A percentile compares a stretch with the other conserved stretches of the same genome.
Conservation (phyloP, 139 green algal species). For the Trebouxia sp. region DNA sequence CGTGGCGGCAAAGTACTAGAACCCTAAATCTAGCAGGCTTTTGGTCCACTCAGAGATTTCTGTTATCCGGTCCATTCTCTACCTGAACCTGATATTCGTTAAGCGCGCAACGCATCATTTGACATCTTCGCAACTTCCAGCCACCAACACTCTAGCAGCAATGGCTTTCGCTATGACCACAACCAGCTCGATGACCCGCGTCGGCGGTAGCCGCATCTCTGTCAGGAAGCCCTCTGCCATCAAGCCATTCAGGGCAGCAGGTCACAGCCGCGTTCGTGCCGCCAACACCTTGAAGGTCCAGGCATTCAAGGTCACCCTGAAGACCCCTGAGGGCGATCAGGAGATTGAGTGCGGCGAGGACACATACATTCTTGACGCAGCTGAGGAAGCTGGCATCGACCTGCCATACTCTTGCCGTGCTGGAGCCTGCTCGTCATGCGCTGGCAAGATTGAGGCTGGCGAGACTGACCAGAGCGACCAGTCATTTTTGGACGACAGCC, state of each 20-base stretch:
- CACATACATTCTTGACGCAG: conserved; percentile 84
- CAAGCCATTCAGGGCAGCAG: background rate
- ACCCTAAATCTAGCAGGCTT: background rate
- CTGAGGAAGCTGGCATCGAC: conserved; percentile 85
- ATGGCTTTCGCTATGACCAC: conserved; percentile 23
- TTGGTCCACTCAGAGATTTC: conserved; percentile 10
- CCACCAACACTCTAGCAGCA: background rate
- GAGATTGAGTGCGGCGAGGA: conserved; percentile 75
- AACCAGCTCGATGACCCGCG: background rate
- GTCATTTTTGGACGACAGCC: conserved; percentile 86
- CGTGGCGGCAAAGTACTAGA: background rate
- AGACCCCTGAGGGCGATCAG: conserved; percentile 69
- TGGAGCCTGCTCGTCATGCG: conserved; percentile 36
- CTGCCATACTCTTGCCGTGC: conserved; percentile 89
- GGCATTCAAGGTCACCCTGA: conserved; percentile 74
- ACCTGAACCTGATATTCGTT: no score
- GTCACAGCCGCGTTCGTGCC: background rate
- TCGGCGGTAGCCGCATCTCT: conserved; percentile 11
- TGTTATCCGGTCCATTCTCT: conserved; percentile 16
- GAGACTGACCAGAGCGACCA: conserved; percentile 86
- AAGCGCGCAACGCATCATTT: no score
- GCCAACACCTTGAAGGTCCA: conserved; percentile 34
- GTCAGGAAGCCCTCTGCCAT: conserved; percentile 24
- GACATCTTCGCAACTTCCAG: background rate
- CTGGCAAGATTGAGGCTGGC: conserved; percentile 42